These are phyloP conservation scores for Plasmodium billcollinsi DNA, from an alignment of 169 alveolate species.

Conservation along the genomic window DNA sequence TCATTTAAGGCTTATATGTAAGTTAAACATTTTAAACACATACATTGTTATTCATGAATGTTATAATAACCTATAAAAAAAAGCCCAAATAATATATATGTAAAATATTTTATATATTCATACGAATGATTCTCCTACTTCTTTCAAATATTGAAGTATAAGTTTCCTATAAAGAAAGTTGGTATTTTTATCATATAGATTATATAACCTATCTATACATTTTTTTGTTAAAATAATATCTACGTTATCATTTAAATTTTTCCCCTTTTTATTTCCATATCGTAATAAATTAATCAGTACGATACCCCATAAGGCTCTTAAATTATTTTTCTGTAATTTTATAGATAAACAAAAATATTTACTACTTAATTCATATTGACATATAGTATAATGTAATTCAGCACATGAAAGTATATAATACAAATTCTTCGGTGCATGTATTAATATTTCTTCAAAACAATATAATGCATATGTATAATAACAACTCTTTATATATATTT, in stretches of 20 bases:
- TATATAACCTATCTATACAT: slow-evolving; percentile 39
- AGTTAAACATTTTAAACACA: too few relatives aligned
- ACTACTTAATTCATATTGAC: slow-evolving; percentile 48
- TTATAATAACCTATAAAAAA: not conserved
- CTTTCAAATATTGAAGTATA: slow-evolving; percentile 44
- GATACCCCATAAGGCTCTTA: slow-evolving; percentile 78
- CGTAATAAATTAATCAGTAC: slow-evolving; percentile 30
- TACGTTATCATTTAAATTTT: slow-evolving; percentile 39
- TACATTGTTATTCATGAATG: too few relatives aligned
- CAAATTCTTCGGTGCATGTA: slow-evolving; percentile 56
- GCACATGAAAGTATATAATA: slow-evolving; percentile 77
- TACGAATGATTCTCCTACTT: slow-evolving; percentile 30
- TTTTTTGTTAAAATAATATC: slow-evolving; percentile 36
- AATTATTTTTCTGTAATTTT: slow-evolving; percentile 45
- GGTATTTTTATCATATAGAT: slow-evolving; percentile 34
- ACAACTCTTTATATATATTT: slow-evolving; percentile 53
- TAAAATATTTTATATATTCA: not conserved
- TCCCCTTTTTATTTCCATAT: slow-evolving; percentile 26
- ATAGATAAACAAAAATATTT: slow-evolving; percentile 77
- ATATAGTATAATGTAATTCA: slow-evolving; percentile 75
- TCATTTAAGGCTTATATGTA: too few relatives aligned
- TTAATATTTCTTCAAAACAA: slow-evolving; percentile 74
- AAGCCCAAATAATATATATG: not conserved
- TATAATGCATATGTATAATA: slow-evolving; percentile 59
- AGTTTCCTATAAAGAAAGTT: slow-evolving; percentile 20